Evolutionary conservation across 768 basidiomycete genomes (phyloP), one percentile per base, ranked within the genome.

Genomic region (Pleurotus tuber-regium): DNA sequence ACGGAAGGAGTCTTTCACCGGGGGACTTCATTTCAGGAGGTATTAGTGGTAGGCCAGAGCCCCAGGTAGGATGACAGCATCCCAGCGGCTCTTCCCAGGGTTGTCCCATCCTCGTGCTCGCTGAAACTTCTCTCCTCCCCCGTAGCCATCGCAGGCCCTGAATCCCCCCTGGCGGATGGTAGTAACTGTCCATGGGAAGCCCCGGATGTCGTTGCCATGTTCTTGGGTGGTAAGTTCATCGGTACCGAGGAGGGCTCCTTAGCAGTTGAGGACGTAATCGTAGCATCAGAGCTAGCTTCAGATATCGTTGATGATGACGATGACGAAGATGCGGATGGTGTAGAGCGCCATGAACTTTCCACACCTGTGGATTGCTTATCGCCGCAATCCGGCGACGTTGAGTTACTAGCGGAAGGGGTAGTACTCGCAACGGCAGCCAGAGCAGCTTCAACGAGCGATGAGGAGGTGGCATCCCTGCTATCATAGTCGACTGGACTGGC

Each of bases 1-100:
- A 44, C n/a, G 14, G 43, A 30, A 29, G 43, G 43, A 30, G 5
- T n/a, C 25, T 21, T 38, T 38, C 36, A 44, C n/a, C 26, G 24
- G 24, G 7, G 25, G 25, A 44, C 25, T 28, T 29, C 7, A 24
- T 11, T 19, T 44, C 16, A 30, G n/a, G 46, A 12, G 14, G 46
- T 19, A 12, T 19, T 31, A 31, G 46, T 21, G 7, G 46, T 31
- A 19, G 46, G 46, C 46, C 46, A 48, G 4, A 47, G 30, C 18
- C 29, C 46, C 21, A 48, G 46, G 35, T 48, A 48, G 18, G 46
- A 48, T 21, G 46, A 48, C 46, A 48, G n/a, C 46, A 48, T 35
- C 14, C 46, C 46, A 23, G 46, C 46, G n/a, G 46, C 46, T 35
- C 46, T 31, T 11, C 46, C 46, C n/a, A 48, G 18, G 30, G 30